A percentile compares a stretch with the other conserved stretches of the same genome.
Evolutionary conservation across 805 yeast genomes (phyloP).

Genomic region (Wickerhamomyces hampshirensis): DNA sequence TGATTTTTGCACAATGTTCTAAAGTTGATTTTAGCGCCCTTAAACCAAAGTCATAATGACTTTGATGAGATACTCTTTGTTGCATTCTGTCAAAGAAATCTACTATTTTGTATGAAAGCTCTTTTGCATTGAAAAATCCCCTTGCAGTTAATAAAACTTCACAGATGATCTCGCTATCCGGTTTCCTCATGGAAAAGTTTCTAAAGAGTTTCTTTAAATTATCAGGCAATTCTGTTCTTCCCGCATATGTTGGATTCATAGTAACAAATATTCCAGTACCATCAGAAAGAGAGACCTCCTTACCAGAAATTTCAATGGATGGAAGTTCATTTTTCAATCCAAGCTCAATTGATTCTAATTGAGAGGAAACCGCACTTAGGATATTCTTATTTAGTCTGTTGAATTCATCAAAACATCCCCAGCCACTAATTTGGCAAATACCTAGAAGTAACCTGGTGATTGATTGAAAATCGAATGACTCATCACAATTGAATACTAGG

Average conservation of each 20-base stretch:
- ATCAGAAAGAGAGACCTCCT: constrained; percentile 32
- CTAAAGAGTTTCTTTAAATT: constrained; percentile 77
- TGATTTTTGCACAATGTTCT: constrained; percentile 48
- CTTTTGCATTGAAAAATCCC: constrained; percentile 52
- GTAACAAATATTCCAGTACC: constrained; percentile 79
- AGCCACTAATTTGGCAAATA: constrained; percentile 75
- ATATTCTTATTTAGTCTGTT: constrained; percentile 69
- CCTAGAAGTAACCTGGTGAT: constrained; percentile 77
- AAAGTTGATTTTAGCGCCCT: constrained; percentile 72
- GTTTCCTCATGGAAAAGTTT: constrained; percentile 64
- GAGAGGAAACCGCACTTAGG: constrained; percentile 81
- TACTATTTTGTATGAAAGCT: constrained; percentile 45
- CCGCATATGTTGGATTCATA: constrained; percentile 85
- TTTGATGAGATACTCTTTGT: constrained; percentile 42
- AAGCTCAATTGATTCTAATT: constrained; percentile 64
- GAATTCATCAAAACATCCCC: constrained; percentile 97
- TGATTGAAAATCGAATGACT: constrained; percentile 74
- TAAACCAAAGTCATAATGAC: constrained; percentile 88
- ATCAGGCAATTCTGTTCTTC: constrained; percentile 80
- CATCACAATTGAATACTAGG: constrained; percentile 88
- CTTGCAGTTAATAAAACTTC: constrained; percentile 69
- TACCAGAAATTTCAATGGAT: constrained; percentile 39
- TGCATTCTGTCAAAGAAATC: constrained; percentile 47
- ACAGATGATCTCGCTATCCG: constrained; percentile 66
- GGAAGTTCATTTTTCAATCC: constrained; percentile 32